Evolutionary conservation across 176 grass and related monocot genomes (phyloP).

Genomic region (Microstegium vimineum): DNA sequence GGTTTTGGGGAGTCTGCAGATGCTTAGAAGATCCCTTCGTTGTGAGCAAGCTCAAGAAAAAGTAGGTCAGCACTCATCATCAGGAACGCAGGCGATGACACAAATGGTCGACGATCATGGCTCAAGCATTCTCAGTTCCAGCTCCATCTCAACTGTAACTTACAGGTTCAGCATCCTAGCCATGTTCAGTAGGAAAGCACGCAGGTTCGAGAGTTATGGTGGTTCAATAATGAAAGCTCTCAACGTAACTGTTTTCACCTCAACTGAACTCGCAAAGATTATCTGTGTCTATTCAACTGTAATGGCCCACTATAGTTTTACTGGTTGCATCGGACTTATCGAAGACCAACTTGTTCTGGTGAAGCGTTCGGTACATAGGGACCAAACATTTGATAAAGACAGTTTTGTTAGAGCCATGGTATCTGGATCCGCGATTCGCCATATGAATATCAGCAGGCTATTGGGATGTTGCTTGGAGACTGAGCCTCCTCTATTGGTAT

Average conservation of each 20-base stretch:
- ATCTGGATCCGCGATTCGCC: not conserved
- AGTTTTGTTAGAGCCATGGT: not conserved
- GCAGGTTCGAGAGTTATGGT: not conserved
- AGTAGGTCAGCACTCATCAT: not conserved
- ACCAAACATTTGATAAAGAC: not conserved
- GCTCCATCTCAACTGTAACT: too few relatives aligned
- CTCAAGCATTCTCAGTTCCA: not conserved
- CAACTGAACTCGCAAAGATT: not conserved
- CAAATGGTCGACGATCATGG: not conserved
- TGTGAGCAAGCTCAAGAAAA: too few relatives aligned
- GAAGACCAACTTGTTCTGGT: too few relatives aligned
- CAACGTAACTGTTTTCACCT: not conserved
- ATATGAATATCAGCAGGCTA: not conserved
- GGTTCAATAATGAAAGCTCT: not conserved
- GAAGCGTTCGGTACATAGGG: too few relatives aligned
- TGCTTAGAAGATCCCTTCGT: not conserved
- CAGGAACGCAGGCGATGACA: not conserved
- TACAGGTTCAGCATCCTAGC: not conserved
- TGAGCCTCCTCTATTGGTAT: not conserved
- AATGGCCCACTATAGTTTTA: not conserved
- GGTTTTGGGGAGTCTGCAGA: too few relatives aligned
- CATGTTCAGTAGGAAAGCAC: not conserved
- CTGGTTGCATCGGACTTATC: too few relatives aligned
- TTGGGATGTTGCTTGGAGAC: slow-evolving; percentile 1
- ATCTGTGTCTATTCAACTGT: rapidly evolving